Percentiles rank a stretch among this genome's conserved stretches.
Evolutionary conservation across 116 monocot genomes (phyloP).

Genomic region (Papilionanthe hybrid): DNA sequence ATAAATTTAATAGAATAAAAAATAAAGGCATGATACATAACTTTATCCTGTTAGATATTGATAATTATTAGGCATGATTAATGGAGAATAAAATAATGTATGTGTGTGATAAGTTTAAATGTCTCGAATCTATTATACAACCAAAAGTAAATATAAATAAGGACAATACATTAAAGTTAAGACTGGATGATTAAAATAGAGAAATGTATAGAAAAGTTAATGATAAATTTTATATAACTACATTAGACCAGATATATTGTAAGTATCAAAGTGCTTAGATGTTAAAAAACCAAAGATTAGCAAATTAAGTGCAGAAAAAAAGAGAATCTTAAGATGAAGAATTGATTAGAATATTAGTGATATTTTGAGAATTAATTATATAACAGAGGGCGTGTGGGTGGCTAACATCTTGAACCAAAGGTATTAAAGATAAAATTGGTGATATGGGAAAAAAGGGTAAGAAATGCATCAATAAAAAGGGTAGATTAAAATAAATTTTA

Average conservation of each 20-base stretch:
- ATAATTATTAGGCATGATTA: neutral
- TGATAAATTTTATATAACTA: too few relatives aligned
- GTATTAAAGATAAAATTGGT: too few relatives aligned
- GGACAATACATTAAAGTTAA: neutral
- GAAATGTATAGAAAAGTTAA: neutral
- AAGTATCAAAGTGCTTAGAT: too few relatives aligned
- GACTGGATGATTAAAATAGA: neutral
- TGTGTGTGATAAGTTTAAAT: neutral
- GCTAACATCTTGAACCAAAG: too few relatives aligned
- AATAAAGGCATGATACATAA: neutral
- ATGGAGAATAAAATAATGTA: neutral
- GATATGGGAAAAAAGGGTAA: too few relatives aligned
- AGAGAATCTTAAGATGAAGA: neutral
- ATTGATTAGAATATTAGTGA: neutral
- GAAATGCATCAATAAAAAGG: too few relatives aligned
- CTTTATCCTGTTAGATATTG: neutral
- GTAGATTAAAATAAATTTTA: too few relatives aligned
- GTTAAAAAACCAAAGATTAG: too few relatives aligned
- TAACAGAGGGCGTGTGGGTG: too few relatives aligned
- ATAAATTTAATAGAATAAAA: neutral
- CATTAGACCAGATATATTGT: too few relatives aligned
- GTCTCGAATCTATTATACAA: neutral
- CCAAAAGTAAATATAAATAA: neutral
- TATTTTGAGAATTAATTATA: neutral
- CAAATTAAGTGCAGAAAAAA: neutral